Evolutionary conservation across 257 asterid genomes (phyloP), one percentile per base, ranked within the genome.

Genomic region (Solanum peruvianum): DNA sequence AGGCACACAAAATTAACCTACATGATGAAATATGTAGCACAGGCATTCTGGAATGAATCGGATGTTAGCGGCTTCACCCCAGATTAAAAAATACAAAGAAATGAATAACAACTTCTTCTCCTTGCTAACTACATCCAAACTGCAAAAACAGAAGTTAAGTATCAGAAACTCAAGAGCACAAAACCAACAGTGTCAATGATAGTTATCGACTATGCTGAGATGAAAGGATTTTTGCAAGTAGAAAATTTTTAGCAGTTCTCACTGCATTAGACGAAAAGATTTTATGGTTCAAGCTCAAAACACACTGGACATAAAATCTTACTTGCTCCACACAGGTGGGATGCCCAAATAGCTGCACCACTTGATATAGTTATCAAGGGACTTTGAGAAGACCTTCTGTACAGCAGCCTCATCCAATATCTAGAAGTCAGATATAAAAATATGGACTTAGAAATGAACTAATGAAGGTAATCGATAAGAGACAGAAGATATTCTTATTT

Each of bases 11-110:
- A 76, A 80, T 71, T 70, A 75, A 94, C 98, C 86, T 92, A 97
- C 99, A 88, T 96, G 98, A 90, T 97, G 99, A 92, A 97, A 95
- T 86, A 97, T 97, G 96, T 97, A 97, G 96, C 99, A 97, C 91
- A 97, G 89, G 95, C 99, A 97, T 92, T 97, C 99, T 56, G 99
- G 99, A 91, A 97, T 94, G 93, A 95, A 97, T 87, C 99, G 98
- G 86, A 95, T 88, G 91, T 97, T 97, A 66, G 99, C 92, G 69
- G 98, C 98, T 95, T 97, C 99, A 83, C 99, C 99, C 99, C 99
- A 97, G 83, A 97, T 96, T 85, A 97, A 89, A 92, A 93, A 97
- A 90, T 94, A 97, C 91, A 97, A 86, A 1, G 98, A 95, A 91
- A 95, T 86, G 85, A 94, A 92, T 85, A 97, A 77, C 94, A 97